phyloP scores from a whole-genome alignment of 495 filamentous ascomycete genomes.

The Penicillium robsamsonii region DNA sequence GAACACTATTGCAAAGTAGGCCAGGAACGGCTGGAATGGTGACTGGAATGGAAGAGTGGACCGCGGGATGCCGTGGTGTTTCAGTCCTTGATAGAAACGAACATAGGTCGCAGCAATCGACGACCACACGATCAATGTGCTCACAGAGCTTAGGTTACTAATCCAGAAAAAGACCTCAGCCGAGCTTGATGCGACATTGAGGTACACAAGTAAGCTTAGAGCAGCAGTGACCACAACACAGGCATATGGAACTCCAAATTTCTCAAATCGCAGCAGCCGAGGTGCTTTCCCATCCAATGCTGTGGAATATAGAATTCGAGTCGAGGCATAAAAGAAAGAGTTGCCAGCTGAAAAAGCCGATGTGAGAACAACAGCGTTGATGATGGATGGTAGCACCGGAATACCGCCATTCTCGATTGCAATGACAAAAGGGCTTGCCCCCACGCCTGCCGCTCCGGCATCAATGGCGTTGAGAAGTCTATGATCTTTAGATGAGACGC shows the following conservation, averaged over 20 bases:
- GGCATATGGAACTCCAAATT: slow-evolving; percentile 41
- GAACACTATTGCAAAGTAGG: slow-evolving; percentile 48
- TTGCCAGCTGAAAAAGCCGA: slow-evolving; percentile 66
- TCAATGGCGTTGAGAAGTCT: slow-evolving; percentile 24
- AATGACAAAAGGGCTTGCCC: slow-evolving; percentile 34
- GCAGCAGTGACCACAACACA: slow-evolving; percentile 29
- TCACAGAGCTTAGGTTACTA: slow-evolving; percentile 51
- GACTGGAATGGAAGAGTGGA: slow-evolving; percentile 49
- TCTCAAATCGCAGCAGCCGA: slow-evolving; percentile 45
- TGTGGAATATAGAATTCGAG: slow-evolving; percentile 67
- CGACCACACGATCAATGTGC: slow-evolving; percentile 55
- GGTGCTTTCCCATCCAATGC: slow-evolving; percentile 66
- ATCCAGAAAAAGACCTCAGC: slow-evolving; percentile 49
- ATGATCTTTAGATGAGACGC: slow-evolving; percentile 29
- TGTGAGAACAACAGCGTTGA: slow-evolving; percentile 70
- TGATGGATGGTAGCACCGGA: slow-evolving; percentile 62
- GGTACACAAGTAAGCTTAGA: slow-evolving; percentile 29
- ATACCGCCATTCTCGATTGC: slow-evolving; percentile 59
- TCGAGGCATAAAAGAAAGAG: slow-evolving; percentile 70
- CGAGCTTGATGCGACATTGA: slow-evolving; percentile 30
- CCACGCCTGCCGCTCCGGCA: slow-evolving; percentile 41
- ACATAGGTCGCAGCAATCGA: slow-evolving; percentile 53
- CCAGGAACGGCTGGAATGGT: slow-evolving; percentile 49
- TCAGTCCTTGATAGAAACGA: slow-evolving; percentile 52
- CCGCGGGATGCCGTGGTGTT: slow-evolving; percentile 44